Evolutionary conservation across 805 yeast species (phyloP), one percentile per base, ranked within the genome.

Genomic region (Candida dajiaensis): DNA sequence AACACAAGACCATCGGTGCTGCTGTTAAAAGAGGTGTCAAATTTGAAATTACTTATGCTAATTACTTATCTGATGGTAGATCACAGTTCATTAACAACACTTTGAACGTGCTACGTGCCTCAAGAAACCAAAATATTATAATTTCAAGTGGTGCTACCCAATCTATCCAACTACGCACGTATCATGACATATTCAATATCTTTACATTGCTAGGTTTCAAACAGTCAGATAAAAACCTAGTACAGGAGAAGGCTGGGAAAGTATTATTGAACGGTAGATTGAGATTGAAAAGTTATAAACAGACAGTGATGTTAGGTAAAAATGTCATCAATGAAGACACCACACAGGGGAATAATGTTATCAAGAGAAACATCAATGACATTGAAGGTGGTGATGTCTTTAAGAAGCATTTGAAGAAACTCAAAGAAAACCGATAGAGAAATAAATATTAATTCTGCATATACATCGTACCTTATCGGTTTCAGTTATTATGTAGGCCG

Each of bases 11-110:
- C 1, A 73, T 89, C 9, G 85, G 96, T 38, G 80, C 89, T 38
- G 97, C 95, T 1, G 72, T 87, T 4, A 83, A 83, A 18, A 77
- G 89, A 43, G 98, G 98, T 2, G 76, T 89, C 22, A 80, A 80
- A 53, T 77, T 94, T 52, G 99, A 94, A 61, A 74, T 94, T 9
- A 74, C 79, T 40, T 92, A 92, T 65, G 62, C 76, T 8, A 70
- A 78, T 28, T 71, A 81, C 38, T 64, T 85, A 33, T 65, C 68
- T 6, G 74, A 58, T 31, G 61, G 72, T 18, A 72, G 92, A 51
- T 73, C 82, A 37, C 78, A 78, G 45, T 80, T 85, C 50, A 80
- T 90, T 36, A 73, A 81, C 29, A 90, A 89, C 61, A 77, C 82
- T 2, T 73, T 85, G 46, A 82, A 86, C 56, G 74, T 94, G 15